Evolutionary conservation across 371 early-diverging fungal species (phyloP), one percentile per base, ranked within the genome.

Genomic region (Apophysomyces elegans): DNA sequence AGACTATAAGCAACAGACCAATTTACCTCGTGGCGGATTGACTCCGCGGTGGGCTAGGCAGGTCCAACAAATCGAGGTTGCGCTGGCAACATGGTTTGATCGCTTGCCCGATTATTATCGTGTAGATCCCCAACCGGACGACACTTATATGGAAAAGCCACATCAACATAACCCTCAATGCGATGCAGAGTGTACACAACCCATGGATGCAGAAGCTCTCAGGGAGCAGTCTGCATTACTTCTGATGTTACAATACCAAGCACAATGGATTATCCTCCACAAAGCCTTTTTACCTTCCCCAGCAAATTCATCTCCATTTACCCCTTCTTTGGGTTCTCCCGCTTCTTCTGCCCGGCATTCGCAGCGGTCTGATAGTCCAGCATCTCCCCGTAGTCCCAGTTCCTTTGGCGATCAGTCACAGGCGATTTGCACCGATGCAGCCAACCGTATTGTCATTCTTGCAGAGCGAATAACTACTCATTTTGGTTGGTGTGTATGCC

Each of bases 401-500:
- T 69, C 68, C 38, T 61, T 72, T 14, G 61, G 73, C 4, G 66
- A 74, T 16, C 69, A 77, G 1, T 79, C 82, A 0, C 74, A 71
- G 13, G 67, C 63, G 7, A 82, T 82, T 9, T 79, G 82, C 54
- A 74, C 70, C 1, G 79, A 77, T 61, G 79, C 82, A n/a, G 79
- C 82, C 4, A 76, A 79, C 16, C 77, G 79, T 5, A 76, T 82
- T 45, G 75, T 82, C 1, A 63, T 69, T 7, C 64, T 77, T 46
- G 66, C 76, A 18, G 79, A 82, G 39, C 18, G 64, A 5, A 74
- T 82, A 21, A 71, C 74, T 0, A 64, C 72, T 44, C 58, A 67
- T 11, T 77, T 71, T 62, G 75, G 79, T 5, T 79, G 79, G 82
- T 82, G 82, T 43, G 76, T 76, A 1, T 82, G 73, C n/a, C 79